Evolutionary conservation across 768 basidiomycete species (phyloP).

Genomic region (Crucibulum laeve): DNA sequence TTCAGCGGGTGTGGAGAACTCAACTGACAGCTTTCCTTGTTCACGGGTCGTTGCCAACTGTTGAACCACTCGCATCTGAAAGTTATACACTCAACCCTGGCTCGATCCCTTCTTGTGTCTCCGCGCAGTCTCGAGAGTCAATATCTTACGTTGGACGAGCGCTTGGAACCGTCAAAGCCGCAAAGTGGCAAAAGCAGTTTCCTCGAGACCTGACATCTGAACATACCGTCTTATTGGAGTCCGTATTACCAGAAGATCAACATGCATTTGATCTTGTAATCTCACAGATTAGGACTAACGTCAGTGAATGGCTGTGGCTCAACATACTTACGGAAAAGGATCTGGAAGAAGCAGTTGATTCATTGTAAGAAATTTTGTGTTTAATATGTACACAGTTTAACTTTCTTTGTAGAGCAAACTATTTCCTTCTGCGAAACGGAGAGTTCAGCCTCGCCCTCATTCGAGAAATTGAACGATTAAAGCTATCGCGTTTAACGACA

Average conservation of each 20-base stretch:
- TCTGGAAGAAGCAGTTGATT: constrained; percentile 80
- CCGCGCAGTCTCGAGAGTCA: constrained; percentile 68
- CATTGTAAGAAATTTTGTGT: constrained; percentile 52
- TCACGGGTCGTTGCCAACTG: constrained; percentile 64
- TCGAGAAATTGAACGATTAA: constrained; percentile 81
- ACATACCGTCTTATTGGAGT: constrained; percentile 61
- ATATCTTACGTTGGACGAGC: constrained; percentile 87
- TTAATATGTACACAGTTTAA: constrained; percentile 1
- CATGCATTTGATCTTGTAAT: constrained; percentile 75
- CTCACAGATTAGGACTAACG: constrained; percentile 67
- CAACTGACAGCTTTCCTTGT: constrained; percentile 82
- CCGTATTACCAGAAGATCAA: constrained; percentile 69
- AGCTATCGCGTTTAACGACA: constrained; percentile 68
- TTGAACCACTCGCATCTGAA: constrained; percentile 66
- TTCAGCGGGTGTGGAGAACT: constrained; percentile 79
- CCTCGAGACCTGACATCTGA: constrained; percentile 62
- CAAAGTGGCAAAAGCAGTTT: constrained; percentile 74
- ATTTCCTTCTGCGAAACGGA: constrained; percentile 85
- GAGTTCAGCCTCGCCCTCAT: constrained; percentile 84
- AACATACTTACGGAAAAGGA: constrained; percentile 83
- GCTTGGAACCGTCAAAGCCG: constrained; percentile 76
- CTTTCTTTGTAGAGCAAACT: constrained; percentile 59
- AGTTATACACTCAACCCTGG: constrained; percentile 57
- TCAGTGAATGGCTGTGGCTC: constrained; percentile 93
- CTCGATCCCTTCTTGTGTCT: constrained; percentile 73